Percentiles rank a stretch among this genome's conserved stretches.
phyloP scores from a whole-genome alignment of 257 asterid species.

The Plantago elongata region DNA sequence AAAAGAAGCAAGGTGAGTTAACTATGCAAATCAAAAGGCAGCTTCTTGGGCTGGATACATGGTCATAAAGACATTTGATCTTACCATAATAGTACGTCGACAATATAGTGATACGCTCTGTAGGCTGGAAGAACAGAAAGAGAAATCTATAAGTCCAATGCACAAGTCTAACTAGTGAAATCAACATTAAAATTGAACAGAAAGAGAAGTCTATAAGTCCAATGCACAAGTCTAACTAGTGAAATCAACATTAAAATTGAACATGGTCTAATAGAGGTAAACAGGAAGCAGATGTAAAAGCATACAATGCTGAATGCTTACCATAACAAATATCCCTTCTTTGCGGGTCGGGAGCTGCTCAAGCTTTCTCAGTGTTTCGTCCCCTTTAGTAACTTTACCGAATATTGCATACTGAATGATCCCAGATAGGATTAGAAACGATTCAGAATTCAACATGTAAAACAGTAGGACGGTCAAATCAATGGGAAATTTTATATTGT shows the following conservation, averaged over 20 bases:
- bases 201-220: conserved; percentile 15
- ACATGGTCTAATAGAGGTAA: conserved; percentile 7
- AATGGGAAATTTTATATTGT: conserved; percentile 3
- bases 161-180: background rate
- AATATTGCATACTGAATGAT: conserved; percentile 80
- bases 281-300: background rate
- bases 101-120: conserved; percentile 75
- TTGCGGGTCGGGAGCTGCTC: conserved; percentile 84
- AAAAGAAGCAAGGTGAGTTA: too few species aligned
- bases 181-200: too few species aligned
- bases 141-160: conserved; percentile 15
- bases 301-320: conserved; percentile 29
- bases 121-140: conserved; percentile 58
- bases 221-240: background rate
- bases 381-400: conserved; percentile 93
- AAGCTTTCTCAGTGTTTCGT: conserved; percentile 78
- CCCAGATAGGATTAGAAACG: conserved; percentile 16
- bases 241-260: too few species aligned
- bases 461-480: conserved; percentile 1
- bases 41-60: too few species aligned
- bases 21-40: too few species aligned
- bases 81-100: conserved; percentile 93
- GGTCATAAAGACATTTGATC: conserved; percentile 16
- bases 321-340: conserved; percentile 97
- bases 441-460: background rate